A percentile compares a stretch with the other conserved stretches of the same genome.
phyloP scores from a whole-genome alignment of 257 asterid species.

The Ajuga chamaepitys region DNA sequence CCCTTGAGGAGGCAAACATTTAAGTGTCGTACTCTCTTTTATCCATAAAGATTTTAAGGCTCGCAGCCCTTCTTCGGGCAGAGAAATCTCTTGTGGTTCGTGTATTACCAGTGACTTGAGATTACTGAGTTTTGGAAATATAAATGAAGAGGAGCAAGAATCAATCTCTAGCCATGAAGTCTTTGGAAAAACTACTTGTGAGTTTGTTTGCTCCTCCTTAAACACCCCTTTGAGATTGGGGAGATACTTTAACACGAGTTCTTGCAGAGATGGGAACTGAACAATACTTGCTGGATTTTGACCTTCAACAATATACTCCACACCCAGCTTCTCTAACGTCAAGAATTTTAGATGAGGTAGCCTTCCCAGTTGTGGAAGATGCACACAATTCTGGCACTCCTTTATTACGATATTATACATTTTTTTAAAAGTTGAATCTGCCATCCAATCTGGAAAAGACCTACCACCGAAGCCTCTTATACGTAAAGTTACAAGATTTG shows the following conservation, averaged over 20 bases:
- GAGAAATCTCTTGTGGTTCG: background rate
- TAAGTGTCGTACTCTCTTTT: background rate
- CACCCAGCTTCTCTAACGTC: too few species aligned
- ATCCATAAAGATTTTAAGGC: background rate
- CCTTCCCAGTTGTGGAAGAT: too few species aligned
- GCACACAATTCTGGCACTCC: too few species aligned
- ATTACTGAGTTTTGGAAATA: background rate
- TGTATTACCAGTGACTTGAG: background rate
- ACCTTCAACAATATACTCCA: slow-evolving; percentile 5
- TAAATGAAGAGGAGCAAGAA: background rate
- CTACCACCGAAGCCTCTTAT: too few species aligned
- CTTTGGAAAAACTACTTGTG: slow-evolving; percentile 2
- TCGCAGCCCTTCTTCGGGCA: too few species aligned
- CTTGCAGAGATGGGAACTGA: slow-evolving; percentile 3
- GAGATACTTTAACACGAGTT: background rate
- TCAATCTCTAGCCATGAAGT: background rate
- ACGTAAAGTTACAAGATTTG: too few species aligned
- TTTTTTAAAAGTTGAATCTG: too few species aligned
- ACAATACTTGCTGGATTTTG: background rate
- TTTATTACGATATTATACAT: too few species aligned
- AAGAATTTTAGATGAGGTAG: too few species aligned
- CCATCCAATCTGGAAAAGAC: too few species aligned
- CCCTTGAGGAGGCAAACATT: background rate
- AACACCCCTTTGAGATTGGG: slow-evolving; percentile 12
- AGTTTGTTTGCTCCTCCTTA: too few species aligned